Evolutionary conservation across 805 yeast species (phyloP).

Genomic region (Torulaspora quercuum): DNA sequence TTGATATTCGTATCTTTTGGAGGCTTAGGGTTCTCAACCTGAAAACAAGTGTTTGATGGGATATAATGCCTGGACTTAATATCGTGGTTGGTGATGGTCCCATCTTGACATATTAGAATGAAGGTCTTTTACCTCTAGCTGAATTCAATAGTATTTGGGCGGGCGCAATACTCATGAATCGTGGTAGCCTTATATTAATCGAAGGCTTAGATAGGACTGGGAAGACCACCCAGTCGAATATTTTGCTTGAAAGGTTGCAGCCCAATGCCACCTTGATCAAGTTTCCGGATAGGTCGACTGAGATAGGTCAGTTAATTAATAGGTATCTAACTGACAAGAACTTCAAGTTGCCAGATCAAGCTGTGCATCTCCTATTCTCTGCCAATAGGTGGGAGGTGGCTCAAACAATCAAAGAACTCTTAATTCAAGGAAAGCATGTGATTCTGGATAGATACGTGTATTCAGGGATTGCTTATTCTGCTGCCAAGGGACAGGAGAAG

Average conservation of each 20-base stretch:
- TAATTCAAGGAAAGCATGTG: constrained; percentile 54
- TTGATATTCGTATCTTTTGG: no score
- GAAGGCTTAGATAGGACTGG: constrained; percentile 97
- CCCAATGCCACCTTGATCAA: constrained; percentile 51
- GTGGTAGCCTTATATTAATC: constrained; percentile 76
- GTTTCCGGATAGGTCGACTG: constrained; percentile 85
- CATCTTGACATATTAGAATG: no score
- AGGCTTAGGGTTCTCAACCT: no score
- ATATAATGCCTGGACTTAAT: no score
- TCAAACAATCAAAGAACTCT: constrained; percentile 41
- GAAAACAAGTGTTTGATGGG: no score
- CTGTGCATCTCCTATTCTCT: constrained; percentile 82
- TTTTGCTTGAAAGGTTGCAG: constrained; percentile 36
- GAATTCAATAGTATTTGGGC: no score
- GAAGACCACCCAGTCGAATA: constrained; percentile 74
- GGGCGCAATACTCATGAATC: constrained; percentile 17
- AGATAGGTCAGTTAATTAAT: constrained; percentile 76
- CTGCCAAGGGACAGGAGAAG: constrained; percentile 60
- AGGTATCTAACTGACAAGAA: constrained; percentile 55
- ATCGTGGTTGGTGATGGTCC: no score
- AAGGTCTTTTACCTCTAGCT: no score
- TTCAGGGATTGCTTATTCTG: constrained; percentile 89
- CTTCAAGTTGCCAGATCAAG: constrained; percentile 61
- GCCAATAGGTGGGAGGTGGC: constrained; percentile 93
- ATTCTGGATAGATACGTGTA: constrained; percentile 85